Conservation (phyloP, 2,329 filamentous ascomycete genomes). For the Tolypocladium guangdongense region DNA sequence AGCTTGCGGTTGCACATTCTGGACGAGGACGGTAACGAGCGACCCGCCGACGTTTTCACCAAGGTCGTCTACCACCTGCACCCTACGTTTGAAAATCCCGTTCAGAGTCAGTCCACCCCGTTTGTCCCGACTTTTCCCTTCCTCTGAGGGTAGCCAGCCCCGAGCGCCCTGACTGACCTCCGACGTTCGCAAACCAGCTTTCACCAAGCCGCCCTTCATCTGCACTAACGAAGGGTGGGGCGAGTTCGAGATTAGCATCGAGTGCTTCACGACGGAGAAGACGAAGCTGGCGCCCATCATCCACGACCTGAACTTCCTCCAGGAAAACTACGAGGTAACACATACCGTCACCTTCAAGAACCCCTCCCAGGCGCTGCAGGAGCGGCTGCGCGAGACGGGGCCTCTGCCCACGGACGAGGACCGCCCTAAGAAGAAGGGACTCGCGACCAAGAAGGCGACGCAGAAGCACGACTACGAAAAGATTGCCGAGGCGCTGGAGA, state of each 20-base stretch:
- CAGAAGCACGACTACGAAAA: conserved; percentile 82
- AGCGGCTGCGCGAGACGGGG: conserved; percentile 71
- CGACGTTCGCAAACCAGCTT: conserved; percentile 37
- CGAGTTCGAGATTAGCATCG: conserved; percentile 91
- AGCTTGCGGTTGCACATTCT: conserved; percentile 75
- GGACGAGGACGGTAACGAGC: conserved; percentile 76
- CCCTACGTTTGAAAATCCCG: conserved; percentile 80
- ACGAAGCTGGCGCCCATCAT: conserved; percentile 61
- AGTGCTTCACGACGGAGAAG: conserved; percentile 76
- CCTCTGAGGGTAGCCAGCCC: not conserved
- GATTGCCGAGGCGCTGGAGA: conserved; percentile 81
- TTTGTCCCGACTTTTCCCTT: conserved; percentile 7
- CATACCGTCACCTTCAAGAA: conserved; percentile 85
- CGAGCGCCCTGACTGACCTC: not conserved
- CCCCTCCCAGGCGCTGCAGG: conserved; percentile 75
- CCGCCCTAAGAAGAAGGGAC: conserved; percentile 47
- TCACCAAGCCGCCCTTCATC: conserved; percentile 76
- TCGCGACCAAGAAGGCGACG: conserved; percentile 66
- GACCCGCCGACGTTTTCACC: conserved; percentile 75
- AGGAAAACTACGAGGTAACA: conserved; percentile 69
- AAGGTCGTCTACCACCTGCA: conserved; percentile 91
- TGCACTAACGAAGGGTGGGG: conserved; percentile 96
- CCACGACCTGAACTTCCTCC: conserved; percentile 88
- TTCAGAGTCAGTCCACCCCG: conserved; percentile 58
- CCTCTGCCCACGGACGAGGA: conserved; percentile 69